These are phyloP conservation scores for Puccinia coronata DNA, from an alignment of 1,284 basidiomycete species.

Conservation along the genomic window DNA sequence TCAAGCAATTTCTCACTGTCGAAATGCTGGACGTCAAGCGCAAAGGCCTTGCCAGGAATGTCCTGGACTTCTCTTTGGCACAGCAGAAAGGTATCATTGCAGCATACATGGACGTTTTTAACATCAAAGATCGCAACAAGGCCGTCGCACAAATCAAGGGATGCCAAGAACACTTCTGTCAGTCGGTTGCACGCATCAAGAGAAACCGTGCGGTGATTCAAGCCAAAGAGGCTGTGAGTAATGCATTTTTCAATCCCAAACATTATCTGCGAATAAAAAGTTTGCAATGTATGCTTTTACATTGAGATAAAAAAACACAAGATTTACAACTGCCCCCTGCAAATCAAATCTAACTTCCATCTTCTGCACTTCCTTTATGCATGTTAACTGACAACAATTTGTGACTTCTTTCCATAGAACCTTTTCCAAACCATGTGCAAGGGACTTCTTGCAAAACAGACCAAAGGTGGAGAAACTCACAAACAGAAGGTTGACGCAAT, in stretches of 20 bases:
- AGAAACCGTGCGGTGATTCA: neutral
- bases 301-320: too few species aligned
- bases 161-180: neutral
- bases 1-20: neutral
- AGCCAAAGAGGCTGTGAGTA: neutral
- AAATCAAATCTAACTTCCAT: too few species aligned
- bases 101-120: too few species aligned
- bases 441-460: neutral
- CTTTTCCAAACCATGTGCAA: neutral
- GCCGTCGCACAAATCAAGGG: neutral
- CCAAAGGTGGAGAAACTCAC: neutral
- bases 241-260: too few species aligned
- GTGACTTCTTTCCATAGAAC: too few species aligned
- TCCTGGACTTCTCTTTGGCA: conserved; percentile 1
- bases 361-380: too few species aligned
- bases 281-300: too few species aligned
- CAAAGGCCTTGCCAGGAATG: neutral
- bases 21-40: neutral
- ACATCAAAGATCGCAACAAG: neutral
- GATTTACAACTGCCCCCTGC: too few species aligned
- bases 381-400: too few species aligned
- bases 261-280: too few species aligned
- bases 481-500: neutral
- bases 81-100: conserved; percentile 5
- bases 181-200: neutral